A percentile compares a stretch with the other conserved stretches of the same genome.
Conservation (phyloP, 257 asterid species). For the Capsicum chinense region DNA sequence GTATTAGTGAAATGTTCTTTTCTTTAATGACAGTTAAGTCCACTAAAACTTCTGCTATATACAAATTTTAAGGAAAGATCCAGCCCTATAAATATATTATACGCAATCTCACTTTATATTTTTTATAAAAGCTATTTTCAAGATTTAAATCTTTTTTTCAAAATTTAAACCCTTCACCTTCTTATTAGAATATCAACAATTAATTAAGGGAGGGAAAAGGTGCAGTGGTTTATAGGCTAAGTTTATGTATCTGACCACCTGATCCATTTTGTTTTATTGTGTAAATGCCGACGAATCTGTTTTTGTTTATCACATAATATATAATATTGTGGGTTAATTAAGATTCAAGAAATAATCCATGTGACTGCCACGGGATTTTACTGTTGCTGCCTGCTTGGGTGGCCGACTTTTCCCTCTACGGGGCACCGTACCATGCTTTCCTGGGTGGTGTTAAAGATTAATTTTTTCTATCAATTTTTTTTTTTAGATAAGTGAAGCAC, state of each 20-base stretch:
- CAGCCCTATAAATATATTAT: no score
- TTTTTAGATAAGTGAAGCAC: background rate
- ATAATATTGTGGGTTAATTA: background rate
- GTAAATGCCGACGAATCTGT: background rate
- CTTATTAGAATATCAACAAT: no score
- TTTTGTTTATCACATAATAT: background rate
- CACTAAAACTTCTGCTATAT: no score
- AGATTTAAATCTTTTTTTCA: no score
- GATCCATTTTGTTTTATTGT: slow-evolving; percentile 25
- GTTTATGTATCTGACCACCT: slow-evolving; percentile 13
- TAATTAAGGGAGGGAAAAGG: background rate
- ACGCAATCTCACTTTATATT: no score
- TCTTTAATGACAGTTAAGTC: no score
- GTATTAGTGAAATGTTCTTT: background rate
- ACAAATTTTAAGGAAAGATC: no score
- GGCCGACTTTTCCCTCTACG: background rate
- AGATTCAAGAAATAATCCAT: slow-evolving; percentile 11
- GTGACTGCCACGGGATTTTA: slow-evolving; percentile 12
- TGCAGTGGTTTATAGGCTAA: background rate
- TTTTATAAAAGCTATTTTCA: no score
- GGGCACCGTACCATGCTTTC: background rate
- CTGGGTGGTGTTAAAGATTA: background rate
- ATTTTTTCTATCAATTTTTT: background rate
- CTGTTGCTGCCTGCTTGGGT: background rate
- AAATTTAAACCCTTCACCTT: no score